Evolutionary conservation across 805 yeast genomes (phyloP), one percentile per base, ranked within the genome.

Genomic region (Spencermartinsiella europaea): DNA sequence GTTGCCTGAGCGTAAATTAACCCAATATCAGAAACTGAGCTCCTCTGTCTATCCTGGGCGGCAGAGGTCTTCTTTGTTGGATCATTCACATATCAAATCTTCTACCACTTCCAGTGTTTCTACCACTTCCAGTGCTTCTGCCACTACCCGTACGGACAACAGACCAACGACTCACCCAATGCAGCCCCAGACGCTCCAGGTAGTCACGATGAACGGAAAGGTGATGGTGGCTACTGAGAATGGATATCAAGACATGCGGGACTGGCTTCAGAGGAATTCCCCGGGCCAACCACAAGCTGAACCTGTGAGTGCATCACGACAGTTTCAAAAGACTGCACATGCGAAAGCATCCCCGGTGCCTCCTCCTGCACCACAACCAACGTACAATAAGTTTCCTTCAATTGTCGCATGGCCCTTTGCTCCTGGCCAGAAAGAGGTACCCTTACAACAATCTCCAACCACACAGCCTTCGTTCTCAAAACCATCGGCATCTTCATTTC

Each of bases 201-300:
- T 59, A 21, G 46, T 52, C 28, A 59, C 49, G 55, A 42, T 56
- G 37, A 51, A 45, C 42, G 53, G 53, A 40, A 47, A 61, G n/a
- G 48, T 59, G 54, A 56, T 54, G 58, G 59, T 59, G 33, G 36
- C 45, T 31, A 40, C 53, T 3, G 51, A 46, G 7, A 45, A 49
- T 4, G 44, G 43, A 8, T 49, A 37, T 36, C 46, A 51, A 21
- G 64, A 60, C 47, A 59, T 60, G 62, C 64, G 59, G 44, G 57
- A 59, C 12, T 56, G 61, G 61, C 51, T 57, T 12, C 7, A 25
- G 7, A 12, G 31, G n/a, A n/a, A n/a, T 22, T 17, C 38, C 14
- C 48, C 40, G 17, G 22, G 40, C n/a, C 31, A 37, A 14, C 43
- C 42, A 16, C 40, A 12, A 16, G 34, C 14, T 8, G 16, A 21